A percentile compares a stretch with the other conserved stretches of the same genome.
Conservation (phyloP, 768 basidiomycete species). For the Psilocybe cyanescens region DNA sequence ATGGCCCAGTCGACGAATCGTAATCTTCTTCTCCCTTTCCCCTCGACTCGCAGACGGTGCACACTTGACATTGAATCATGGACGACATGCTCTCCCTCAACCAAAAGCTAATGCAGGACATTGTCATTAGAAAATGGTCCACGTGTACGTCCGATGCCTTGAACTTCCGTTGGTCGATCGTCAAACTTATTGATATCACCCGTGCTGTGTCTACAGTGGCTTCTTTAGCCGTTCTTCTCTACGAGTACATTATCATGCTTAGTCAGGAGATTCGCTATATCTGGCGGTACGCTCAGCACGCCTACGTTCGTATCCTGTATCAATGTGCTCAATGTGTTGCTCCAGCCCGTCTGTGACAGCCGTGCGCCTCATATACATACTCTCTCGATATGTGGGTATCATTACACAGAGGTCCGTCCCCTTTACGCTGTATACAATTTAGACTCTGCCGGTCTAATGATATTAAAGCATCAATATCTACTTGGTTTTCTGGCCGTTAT, state of each 20-base stretch:
- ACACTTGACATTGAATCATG: no score
- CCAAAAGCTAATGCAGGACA: neutral
- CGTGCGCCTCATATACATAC: neutral
- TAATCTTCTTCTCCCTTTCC: no score
- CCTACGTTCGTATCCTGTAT: neutral
- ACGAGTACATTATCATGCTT: neutral
- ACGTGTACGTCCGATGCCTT: no score
- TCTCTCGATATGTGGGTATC: neutral
- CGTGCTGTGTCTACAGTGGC: neutral
- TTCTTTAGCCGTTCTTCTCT: neutral
- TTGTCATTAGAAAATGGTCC: no score
- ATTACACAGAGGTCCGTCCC: neutral
- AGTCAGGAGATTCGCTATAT: neutral
- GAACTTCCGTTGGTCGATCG: no score
- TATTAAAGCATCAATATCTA: neutral
- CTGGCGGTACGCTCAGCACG: neutral
- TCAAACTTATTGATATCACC: no score
- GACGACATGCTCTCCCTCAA: no score
- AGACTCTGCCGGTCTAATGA: neutral
- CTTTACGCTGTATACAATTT: no score
- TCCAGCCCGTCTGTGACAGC: neutral
- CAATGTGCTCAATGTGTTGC: neutral
- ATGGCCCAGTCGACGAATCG: no score
- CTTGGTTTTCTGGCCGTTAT: neutral
- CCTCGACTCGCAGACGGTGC: no score